phyloP scores from a whole-genome alignment of 371 early-diverging fungal genomes.

The Circinella minor region DNA sequence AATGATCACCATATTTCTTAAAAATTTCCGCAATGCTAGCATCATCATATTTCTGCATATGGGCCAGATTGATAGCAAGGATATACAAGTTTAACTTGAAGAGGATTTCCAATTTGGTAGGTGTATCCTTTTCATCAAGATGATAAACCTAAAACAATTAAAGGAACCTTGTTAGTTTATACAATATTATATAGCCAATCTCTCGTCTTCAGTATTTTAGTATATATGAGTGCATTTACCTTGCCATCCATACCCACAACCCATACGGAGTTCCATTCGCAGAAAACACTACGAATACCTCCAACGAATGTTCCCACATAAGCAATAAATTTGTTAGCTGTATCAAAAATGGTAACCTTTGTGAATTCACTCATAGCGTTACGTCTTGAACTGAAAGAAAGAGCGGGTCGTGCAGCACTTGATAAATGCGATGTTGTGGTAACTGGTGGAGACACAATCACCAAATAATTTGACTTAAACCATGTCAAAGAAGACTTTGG shows the following conservation, averaged over 20 bases:
- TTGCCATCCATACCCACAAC: slow-evolving; percentile 82
- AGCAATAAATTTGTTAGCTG: slow-evolving; percentile 89
- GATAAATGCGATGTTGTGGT: slow-evolving; percentile 51
- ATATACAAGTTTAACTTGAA: slow-evolving; percentile 88
- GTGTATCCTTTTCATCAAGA: slow-evolving; percentile 87
- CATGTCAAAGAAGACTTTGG: slow-evolving; percentile 76
- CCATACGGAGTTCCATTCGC: slow-evolving; percentile 93
- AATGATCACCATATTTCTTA: slow-evolving; percentile 91
- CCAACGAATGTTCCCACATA: slow-evolving; percentile 76
- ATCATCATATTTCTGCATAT: slow-evolving; percentile 75
- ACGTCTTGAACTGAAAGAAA: slow-evolving; percentile 34
- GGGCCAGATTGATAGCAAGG: slow-evolving; percentile 83
- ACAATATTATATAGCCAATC: too few relatives aligned
- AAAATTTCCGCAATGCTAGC: slow-evolving; percentile 87
- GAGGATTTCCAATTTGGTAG: slow-evolving; percentile 84
- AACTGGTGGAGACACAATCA: slow-evolving; percentile 72
- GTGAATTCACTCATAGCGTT: slow-evolving; percentile 50
- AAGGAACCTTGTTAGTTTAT: neutral
- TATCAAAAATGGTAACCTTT: slow-evolving; percentile 89
- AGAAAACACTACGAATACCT: slow-evolving; percentile 70
- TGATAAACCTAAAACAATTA: slow-evolving; percentile 64
- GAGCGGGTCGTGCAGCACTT: slow-evolving; percentile 34
- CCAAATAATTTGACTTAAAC: slow-evolving; percentile 78
- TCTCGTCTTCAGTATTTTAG: neutral
- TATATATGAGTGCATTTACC: slow-evolving; percentile 37